phyloP scores from a whole-genome alignment of 2,329 filamentous ascomycete species.

The Daldinia sp. region DNA sequence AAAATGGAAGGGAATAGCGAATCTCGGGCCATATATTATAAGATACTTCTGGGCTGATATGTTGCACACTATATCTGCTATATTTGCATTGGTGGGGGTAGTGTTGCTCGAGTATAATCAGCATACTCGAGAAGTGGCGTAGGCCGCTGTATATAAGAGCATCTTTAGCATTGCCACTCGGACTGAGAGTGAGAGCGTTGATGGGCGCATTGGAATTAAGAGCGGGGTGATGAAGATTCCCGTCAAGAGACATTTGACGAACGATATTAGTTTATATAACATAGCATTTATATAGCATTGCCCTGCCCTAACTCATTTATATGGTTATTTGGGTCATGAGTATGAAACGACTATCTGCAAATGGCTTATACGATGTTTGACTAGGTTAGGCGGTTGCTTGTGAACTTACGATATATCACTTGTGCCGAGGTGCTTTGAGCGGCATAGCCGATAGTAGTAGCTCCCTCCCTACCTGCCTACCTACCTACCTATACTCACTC shows the following conservation, averaged over 20 bases:
- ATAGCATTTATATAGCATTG: not conserved
- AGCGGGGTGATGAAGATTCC: not conserved
- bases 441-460: not conserved
- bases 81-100: slow-evolving; percentile 1
- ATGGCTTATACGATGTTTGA: not conserved
- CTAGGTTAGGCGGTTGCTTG: no score
- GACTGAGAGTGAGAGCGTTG: slow-evolving; percentile 15
- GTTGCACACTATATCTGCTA: not conserved
- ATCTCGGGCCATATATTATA: slow-evolving; percentile 4
- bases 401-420: not conserved
- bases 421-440: not conserved
- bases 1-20: slow-evolving; percentile 16
- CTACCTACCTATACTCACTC: no score
- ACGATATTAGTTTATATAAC: not conserved
- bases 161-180: slow-evolving; percentile 11
- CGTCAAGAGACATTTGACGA: not conserved
- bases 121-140: not conserved
- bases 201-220: slow-evolving; percentile 20
- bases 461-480: no score
- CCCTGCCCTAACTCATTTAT: not conserved
- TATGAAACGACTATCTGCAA: not conserved
- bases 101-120: not conserved
- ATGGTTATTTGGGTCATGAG: not conserved
- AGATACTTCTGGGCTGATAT: not conserved
- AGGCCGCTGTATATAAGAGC: not conserved